Evolutionary conservation across 2,329 filamentous ascomycete genomes (phyloP).

Genomic region (Fusarium euwallaceae): DNA sequence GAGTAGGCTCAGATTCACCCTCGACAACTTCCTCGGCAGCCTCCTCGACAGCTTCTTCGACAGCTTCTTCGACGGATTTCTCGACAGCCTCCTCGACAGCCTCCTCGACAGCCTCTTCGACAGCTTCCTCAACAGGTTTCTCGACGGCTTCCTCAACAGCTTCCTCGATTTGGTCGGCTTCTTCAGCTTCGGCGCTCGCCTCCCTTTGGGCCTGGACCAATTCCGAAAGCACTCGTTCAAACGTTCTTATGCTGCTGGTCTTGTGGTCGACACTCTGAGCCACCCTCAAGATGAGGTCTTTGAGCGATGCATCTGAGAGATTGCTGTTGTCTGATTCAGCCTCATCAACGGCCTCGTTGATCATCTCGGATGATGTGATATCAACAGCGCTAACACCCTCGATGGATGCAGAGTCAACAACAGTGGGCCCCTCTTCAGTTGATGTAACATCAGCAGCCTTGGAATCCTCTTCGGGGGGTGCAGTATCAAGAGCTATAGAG

Average conservation of each 20-base stretch:
- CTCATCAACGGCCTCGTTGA: not conserved
- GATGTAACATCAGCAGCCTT: not conserved
- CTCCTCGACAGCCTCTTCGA: too few relatives aligned
- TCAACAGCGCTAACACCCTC: not conserved
- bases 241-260: slow-evolving; percentile 58
- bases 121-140: too few relatives aligned
- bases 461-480: not conserved
- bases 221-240: slow-evolving; percentile 65
- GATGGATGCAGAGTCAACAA: not conserved
- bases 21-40: not conserved
- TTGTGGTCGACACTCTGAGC: slow-evolving; percentile 60
- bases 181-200: slow-evolving; percentile 11
- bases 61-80: not conserved
- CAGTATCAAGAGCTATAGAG: not conserved
- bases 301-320: slow-evolving; percentile 49
- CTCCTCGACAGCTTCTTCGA: not conserved
- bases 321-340: not conserved
- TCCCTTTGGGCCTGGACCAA: slow-evolving; percentile 56
- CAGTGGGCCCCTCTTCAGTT: not conserved
- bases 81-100: too few relatives aligned
- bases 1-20: not conserved
- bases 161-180: not conserved
- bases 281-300: slow-evolving; percentile 66
- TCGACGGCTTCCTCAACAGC: too few relatives aligned
- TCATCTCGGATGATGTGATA: not conserved